A percentile compares a stretch with the other conserved stretches of the same genome.
phyloP scores from a whole-genome alignment of 768 basidiomycete genomes.

The Solioccasus polychromus region DNA sequence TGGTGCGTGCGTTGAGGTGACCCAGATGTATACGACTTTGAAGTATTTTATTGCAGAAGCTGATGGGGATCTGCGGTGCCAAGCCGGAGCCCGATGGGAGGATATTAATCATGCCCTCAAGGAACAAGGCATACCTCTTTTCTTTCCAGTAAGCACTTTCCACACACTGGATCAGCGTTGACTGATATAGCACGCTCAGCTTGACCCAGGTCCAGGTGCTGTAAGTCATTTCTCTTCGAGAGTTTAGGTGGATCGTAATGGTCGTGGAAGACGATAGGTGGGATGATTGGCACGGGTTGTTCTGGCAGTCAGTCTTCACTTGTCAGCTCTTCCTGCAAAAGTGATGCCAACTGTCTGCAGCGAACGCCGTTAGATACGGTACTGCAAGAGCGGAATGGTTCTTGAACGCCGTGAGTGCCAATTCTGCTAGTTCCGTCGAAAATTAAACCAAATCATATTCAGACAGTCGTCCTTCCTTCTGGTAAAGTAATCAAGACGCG shows the following conservation, averaged over 20 bases:
- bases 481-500: slow-evolving; percentile 89
- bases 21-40: slow-evolving; percentile 1
- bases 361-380: slow-evolving; percentile 82
- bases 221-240: slow-evolving; percentile 36
- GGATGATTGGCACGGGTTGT: slow-evolving; percentile 87
- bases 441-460: neutral
- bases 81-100: slow-evolving; percentile 77
- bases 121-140: slow-evolving; percentile 68
- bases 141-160: slow-evolving; percentile 68
- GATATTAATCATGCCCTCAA: slow-evolving; percentile 70
- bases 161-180: neutral
- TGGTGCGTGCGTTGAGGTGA: slow-evolving; percentile 34
- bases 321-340: neutral
- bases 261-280: slow-evolving; percentile 65
- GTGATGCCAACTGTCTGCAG: slow-evolving; percentile 30
- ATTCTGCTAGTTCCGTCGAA: neutral
- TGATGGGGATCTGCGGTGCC: slow-evolving; percentile 74
- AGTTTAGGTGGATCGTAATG: slow-evolving; percentile 8
- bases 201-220: slow-evolving; percentile 71
- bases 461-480: slow-evolving; percentile 83
- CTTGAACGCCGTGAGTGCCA: slow-evolving; percentile 60
- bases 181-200: slow-evolving; percentile 33
- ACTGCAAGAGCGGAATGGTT: slow-evolving; percentile 90
- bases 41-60: slow-evolving; percentile 39
- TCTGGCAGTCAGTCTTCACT: slow-evolving; percentile 62